These are phyloP conservation scores for Hyaloscypha bicolor DNA, from an alignment of 495 filamentous ascomycete genomes.

Conservation along the genomic window DNA sequence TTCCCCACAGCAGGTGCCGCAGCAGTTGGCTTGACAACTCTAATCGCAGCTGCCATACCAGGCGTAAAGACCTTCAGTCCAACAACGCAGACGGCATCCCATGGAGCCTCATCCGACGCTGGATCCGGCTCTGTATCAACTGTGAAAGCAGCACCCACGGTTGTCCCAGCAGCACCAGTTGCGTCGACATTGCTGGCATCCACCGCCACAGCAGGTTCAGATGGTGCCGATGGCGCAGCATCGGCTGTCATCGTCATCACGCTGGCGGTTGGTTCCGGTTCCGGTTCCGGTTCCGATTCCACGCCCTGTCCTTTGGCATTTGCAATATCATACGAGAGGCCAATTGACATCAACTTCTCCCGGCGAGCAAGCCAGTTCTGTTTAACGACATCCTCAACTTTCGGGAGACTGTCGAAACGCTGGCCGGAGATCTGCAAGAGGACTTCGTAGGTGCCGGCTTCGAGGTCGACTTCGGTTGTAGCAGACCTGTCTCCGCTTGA, in stretches of 20 bases:
- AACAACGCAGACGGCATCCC: slow-evolving; percentile 22
- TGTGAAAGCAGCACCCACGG: not conserved
- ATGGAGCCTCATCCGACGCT: slow-evolving; percentile 14
- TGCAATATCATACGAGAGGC: slow-evolving; percentile 80
- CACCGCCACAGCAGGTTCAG: not conserved
- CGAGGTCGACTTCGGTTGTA: slow-evolving; percentile 78
- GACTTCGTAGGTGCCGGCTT: slow-evolving; percentile 78
- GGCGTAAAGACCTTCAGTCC: slow-evolving; percentile 15
- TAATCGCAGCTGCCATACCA: slow-evolving; percentile 5
- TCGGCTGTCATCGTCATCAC: not conserved
- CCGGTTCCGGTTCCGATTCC: not conserved
- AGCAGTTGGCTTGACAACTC: slow-evolving; percentile 9
- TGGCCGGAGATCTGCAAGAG: slow-evolving; percentile 77
- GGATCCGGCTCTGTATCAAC: not conserved
- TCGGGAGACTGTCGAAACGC: slow-evolving; percentile 48
- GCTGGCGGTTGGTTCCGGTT: not conserved
- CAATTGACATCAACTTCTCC: slow-evolving; percentile 81
- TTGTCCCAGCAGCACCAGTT: slow-evolving; percentile 1
- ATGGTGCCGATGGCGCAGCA: not conserved
- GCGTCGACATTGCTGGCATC: slow-evolving; percentile 7
- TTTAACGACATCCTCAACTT: slow-evolving; percentile 69
- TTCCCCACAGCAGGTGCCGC: slow-evolving; percentile 10
- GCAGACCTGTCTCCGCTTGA: slow-evolving; percentile 73
- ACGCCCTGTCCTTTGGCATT: slow-evolving; percentile 64
- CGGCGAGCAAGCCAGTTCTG: slow-evolving; percentile 63